A percentile compares a stretch with the other conserved stretches of the same genome.
Conservation (phyloP, 129 eudicot genomes). For the Pulicaria dysenterica region DNA sequence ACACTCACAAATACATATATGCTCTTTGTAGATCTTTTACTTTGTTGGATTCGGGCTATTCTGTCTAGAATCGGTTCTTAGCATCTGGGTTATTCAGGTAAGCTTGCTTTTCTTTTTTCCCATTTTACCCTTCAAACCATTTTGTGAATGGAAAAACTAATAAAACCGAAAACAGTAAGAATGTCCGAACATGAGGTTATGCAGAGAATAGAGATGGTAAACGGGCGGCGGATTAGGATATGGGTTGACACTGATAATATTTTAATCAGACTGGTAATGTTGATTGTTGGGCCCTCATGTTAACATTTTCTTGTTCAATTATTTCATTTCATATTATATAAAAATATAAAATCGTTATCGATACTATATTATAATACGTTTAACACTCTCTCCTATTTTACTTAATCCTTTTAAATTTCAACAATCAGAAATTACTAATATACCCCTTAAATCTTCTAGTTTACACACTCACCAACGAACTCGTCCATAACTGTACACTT, state of each 20-base stretch:
- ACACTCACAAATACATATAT: too few relatives aligned
- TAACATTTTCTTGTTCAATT: not conserved
- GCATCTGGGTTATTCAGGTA: constrained; percentile 96
- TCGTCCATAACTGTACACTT: too few relatives aligned
- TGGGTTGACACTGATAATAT: not conserved
- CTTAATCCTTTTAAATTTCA: too few relatives aligned
- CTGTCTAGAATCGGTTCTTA: constrained; percentile 77
- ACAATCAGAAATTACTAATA: too few relatives aligned
- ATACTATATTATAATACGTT: not conserved
- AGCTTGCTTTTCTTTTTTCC: not conserved
- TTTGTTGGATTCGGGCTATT: constrained; percentile 92
- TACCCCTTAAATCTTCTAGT: too few relatives aligned
- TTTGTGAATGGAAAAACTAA: not conserved
- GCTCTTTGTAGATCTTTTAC: constrained; percentile 63
- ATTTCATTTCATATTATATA: not conserved
- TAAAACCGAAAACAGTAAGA: not conserved
- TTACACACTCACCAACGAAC: too few relatives aligned
- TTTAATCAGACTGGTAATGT: not conserved
- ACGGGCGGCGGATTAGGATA: not conserved
- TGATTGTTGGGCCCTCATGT: not conserved
- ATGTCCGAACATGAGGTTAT: not conserved
- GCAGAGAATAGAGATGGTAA: not conserved
- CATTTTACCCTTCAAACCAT: not conserved
- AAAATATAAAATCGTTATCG: not conserved
- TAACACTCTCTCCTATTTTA: too few relatives aligned